Conservation (phyloP, 805 yeast species). For the Sungouiella thailandica region DNA sequence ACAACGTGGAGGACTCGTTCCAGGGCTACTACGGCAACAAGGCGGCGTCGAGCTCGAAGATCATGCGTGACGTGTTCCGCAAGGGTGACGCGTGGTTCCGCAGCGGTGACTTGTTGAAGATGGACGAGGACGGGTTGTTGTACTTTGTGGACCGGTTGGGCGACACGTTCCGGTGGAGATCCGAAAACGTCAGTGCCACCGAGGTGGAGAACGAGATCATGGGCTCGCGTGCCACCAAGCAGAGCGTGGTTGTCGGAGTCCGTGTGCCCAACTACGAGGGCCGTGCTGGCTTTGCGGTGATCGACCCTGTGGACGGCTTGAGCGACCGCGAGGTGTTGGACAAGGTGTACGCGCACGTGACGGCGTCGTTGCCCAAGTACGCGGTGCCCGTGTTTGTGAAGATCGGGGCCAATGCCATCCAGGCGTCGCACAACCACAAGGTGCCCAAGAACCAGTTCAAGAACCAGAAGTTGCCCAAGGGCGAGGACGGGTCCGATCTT, state of each 20-base stretch:
- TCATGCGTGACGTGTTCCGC: slow-evolving; percentile 65
- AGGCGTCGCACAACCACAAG: slow-evolving; percentile 77
- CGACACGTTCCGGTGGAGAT: slow-evolving; percentile 95
- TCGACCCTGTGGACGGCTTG: slow-evolving; percentile 46
- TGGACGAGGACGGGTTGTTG: slow-evolving; percentile 63
- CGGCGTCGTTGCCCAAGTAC: slow-evolving; percentile 62
- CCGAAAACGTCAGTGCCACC: slow-evolving; percentile 89
- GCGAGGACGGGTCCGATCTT: slow-evolving; percentile 51
- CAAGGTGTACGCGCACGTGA: slow-evolving; percentile 24
- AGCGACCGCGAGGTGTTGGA: slow-evolving; percentile 18
- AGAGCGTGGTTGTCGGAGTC: slow-evolving; percentile 83
- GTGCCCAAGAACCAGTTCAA: slow-evolving; percentile 65
- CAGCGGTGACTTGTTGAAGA: slow-evolving; percentile 75
- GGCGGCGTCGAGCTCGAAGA: slow-evolving; percentile 72
- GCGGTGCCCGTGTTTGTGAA: slow-evolving; percentile 83
- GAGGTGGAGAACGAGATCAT: slow-evolving; percentile 82
- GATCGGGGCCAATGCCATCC: slow-evolving; percentile 50
- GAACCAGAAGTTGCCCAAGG: slow-evolving; percentile 66
- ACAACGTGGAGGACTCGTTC: slow-evolving; percentile 66
- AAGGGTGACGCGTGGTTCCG: slow-evolving; percentile 92
- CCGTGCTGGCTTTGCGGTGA: slow-evolving; percentile 84
- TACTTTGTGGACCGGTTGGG: slow-evolving; percentile 91
- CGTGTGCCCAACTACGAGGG: slow-evolving; percentile 87
- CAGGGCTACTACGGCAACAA: slow-evolving; percentile 87
- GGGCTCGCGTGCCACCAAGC: slow-evolving; percentile 44